phyloP scores from a whole-genome alignment of 1,284 basidiomycete species.

The Coriolopsis trogii region DNA sequence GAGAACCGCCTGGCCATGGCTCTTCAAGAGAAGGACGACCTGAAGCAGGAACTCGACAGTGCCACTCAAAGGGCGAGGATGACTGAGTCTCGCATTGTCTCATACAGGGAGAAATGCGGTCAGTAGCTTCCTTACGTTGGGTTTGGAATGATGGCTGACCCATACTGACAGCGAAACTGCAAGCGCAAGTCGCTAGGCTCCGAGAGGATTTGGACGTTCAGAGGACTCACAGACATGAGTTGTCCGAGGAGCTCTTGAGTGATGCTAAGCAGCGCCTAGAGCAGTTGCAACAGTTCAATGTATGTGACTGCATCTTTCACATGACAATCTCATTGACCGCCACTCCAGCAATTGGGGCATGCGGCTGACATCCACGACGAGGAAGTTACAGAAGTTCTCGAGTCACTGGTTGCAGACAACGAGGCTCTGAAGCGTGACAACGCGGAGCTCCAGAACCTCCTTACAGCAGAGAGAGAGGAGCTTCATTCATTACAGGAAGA shows the following conservation, averaged over 20 bases:
- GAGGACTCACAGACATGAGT: conserved; percentile 66
- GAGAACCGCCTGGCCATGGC: conserved; percentile 65
- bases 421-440: conserved; percentile 82
- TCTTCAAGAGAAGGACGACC: conserved; percentile 80
- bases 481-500: conserved; percentile 70
- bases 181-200: conserved; percentile 66
- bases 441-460: conserved; percentile 72
- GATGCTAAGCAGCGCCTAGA: conserved; percentile 74
- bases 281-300: conserved; percentile 60
- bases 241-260: conserved; percentile 71
- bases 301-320: conserved; percentile 30
- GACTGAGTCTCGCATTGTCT: conserved; percentile 67
- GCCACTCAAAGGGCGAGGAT: conserved; percentile 72
- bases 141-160: background rate
- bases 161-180: conserved; percentile 62
- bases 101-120: conserved; percentile 65
- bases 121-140: background rate
- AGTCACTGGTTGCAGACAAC: conserved; percentile 83
- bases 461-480: conserved; percentile 81
- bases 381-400: conserved; percentile 71
- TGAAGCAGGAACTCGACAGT: conserved; percentile 80
- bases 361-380: conserved; percentile 49
- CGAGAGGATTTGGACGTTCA: conserved; percentile 69
- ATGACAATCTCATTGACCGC: background rate
- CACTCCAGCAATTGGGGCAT: conserved; percentile 45